Evolutionary conservation across 495 filamentous ascomycete genomes (phyloP).

Genomic region (Aspergillus conjunctus): DNA sequence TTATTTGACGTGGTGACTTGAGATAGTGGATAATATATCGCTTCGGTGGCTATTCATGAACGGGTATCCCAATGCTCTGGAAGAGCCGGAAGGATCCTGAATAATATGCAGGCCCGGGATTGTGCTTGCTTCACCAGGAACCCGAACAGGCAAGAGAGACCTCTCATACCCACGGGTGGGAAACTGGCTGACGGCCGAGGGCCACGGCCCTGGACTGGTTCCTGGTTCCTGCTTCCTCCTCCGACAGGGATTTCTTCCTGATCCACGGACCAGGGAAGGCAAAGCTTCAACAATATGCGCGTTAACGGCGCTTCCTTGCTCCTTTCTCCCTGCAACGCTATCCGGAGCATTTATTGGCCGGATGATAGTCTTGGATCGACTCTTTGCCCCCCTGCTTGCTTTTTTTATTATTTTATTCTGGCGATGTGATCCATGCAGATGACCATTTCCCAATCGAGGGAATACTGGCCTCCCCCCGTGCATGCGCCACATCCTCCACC

Average conservation of each 20-base stretch:
- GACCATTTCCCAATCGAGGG: neutral
- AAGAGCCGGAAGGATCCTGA: too few species aligned
- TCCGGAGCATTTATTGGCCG: neutral
- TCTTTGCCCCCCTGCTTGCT: neutral
- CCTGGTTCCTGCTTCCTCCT: neutral
- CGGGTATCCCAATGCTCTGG: too few species aligned
- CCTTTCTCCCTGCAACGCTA: neutral
- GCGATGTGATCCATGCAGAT: neutral
- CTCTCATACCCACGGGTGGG: neutral
- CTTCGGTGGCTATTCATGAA: too few species aligned
- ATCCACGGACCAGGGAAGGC: neutral
- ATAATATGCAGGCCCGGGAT: too few species aligned
- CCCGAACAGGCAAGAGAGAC: neutral
- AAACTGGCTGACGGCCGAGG: neutral
- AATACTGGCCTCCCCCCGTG: neutral
- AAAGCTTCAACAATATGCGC: conserved; percentile 2
- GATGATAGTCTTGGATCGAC: neutral
- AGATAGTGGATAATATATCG: too few species aligned
- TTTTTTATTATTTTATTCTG: neutral
- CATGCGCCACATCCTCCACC: neutral
- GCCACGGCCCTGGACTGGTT: neutral
- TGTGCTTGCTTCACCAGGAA: too few species aligned
- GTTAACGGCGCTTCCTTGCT: conserved; percentile 1
- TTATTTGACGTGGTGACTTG: neutral
- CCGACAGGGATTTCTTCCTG: conserved; percentile 2